Base-by-base conservation (phyloP, 805 yeast species). In the Sporopachydermia lactativora region DNA sequence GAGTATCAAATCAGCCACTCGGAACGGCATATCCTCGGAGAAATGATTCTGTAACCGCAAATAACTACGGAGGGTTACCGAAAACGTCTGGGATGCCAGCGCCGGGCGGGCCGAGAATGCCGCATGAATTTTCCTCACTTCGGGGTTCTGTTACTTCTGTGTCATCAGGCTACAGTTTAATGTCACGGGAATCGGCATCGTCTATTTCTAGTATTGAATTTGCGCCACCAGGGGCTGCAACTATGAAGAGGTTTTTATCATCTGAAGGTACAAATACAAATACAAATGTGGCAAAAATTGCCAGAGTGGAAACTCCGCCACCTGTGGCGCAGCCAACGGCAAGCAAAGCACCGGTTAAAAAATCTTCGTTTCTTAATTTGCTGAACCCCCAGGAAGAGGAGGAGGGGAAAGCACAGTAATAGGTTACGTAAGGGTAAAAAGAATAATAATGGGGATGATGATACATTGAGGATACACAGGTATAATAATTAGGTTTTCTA, bases 161-260 rank as follows among this genome's bases (percentile, higher is more conserved):
- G n/a, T 24, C 31, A 24, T 8, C 13, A 8, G n/a, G 31, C n/a
- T 8, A 8, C 31, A 24, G 31, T n/a, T n/a, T 24, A 8, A 24
- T 24, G 31, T 24, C 31, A 24, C 31, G 31, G 31, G 31, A 24
- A 24, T 24, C 31, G 31, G 31, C 31, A 8, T 24, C 31, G n/a
- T 24, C 31, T 24, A 24, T 24, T 24, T 24, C 31, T 8, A 24
- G 31, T n/a, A n/a, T 24, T 24, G 31, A 24, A 8, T 24, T 8
- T 24, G 31, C 13, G 8, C 8, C n/a, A 8, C 31, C 31, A 8
- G n/a, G 8, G 8, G 8, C 31, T 8, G 8, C 31, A 8, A 24
- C 31, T 24, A 24, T 24, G 31, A 24, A 24, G 31, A 24, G n/a
- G n/a, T 24, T 24, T n/a, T n/a, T 24, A 8, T 8, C 31, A 8